Base-by-base conservation (phyloP, 139 green algal genomes). In the Mychonastes homosphaera region DNA sequence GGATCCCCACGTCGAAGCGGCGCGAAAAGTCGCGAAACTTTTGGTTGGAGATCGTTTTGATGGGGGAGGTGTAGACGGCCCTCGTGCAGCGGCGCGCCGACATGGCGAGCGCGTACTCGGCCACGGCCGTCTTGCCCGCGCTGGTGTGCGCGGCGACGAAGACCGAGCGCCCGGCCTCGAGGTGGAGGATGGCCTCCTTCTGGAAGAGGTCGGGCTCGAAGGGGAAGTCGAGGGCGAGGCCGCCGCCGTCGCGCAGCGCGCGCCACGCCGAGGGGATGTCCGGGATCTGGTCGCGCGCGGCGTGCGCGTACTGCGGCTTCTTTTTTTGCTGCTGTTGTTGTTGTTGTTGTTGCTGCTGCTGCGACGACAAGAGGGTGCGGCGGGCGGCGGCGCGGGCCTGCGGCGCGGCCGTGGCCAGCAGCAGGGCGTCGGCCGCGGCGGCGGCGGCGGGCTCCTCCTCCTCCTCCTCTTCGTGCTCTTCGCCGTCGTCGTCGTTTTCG, bases 31-130 rank as follows among this genome's bases (percentile, higher is more conserved):
- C 92, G 0, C 92, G 56, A 73, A 96, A 98, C 76, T 98, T 98
- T 65, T 98, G 92, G 73, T 98, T 98, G 64, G 67, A 86, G 75
- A 98, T 97, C 62, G 92, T 96, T 74, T 98, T 98, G 74, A 98
- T 96, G 61, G 91, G 91, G 0, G 79, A 87, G n/a, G 88, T 96
- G 78, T 96, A 95, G 21, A 95, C 72, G 2, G 84, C 81, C 2
- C 83, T 4, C 84, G 69, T 91, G 69, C 79, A 84, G 74, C 95
- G 80, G 41, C 58, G 62, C 6, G 64, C 79, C 6, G 88, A 85
- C 45, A 98, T 77, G 26, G 91, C 91, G 51, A 97, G 89, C 2
- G 91, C 92, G 70, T 98, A 98, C 82, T 98, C 91, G 0, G 91
- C 91, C 18, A 95, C 88, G 26, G 92, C 91, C 8, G 91, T 98